Evolutionary conservation across 148 eudicot genomes (phyloP).

Genomic region (Tetragonia tetragonoides): DNA sequence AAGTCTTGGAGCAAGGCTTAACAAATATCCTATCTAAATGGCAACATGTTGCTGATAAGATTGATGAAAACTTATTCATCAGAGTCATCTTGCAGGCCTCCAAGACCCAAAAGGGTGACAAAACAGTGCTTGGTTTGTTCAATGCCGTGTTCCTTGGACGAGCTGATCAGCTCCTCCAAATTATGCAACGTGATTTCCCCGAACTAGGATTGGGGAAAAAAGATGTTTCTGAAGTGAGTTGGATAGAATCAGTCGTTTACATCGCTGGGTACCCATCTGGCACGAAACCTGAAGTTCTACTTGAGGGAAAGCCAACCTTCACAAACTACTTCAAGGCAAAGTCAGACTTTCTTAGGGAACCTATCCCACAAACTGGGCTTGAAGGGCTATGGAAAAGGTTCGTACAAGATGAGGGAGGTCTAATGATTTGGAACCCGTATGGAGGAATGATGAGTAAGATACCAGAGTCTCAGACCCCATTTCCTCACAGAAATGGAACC

Average conservation of each 20-base stretch:
- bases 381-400: constrained; percentile 35
- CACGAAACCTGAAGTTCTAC: constrained; percentile 32
- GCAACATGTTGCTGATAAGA: constrained; percentile 32
- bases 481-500: constrained; percentile 41
- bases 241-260: constrained; percentile 39
- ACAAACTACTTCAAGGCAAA: constrained; percentile 36
- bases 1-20: constrained; percentile 34
- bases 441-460: constrained; percentile 40
- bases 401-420: constrained; percentile 25
- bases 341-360: constrained; percentile 28
- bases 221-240: constrained; percentile 32
- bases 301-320: constrained; percentile 31
- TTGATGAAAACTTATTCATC: constrained; percentile 37
- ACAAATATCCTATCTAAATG: constrained; percentile 29
- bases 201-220: constrained; percentile 28
- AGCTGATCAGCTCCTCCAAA: constrained; percentile 26
- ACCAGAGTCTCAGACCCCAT: constrained; percentile 33
- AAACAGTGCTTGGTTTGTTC: constrained; percentile 35
- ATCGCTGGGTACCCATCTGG: constrained; percentile 32
- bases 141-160: constrained; percentile 32
- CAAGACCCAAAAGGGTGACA: constrained; percentile 33
- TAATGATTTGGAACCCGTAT: constrained; percentile 38
- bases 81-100: constrained; percentile 29
- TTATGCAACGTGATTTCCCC: constrained; percentile 31
- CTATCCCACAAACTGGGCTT: constrained; percentile 30